Evolutionary conservation across 306 rosid genomes (phyloP), one percentile per base, ranked within the genome.

Genomic region (Quercus engelmannii): DNA sequence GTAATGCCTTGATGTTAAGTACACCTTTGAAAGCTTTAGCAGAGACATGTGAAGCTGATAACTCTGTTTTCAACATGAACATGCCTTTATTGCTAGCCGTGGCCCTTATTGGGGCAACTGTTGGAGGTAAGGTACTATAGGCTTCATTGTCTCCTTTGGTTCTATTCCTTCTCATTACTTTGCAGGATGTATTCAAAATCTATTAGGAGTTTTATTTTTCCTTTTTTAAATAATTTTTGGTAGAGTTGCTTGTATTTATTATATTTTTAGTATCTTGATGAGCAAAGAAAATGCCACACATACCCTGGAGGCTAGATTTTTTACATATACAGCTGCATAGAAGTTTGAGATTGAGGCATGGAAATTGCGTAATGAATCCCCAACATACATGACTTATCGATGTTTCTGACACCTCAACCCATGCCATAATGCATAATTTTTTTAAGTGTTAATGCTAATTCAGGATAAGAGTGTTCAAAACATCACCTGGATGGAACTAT

Each of bases 41-140:
- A 7, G 99, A 95, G 80, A 89, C 97, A 17, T 93, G 98, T 69
- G 94, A 90, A 72, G 92, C 94, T 38, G 87, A 80, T 55, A 82
- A 85, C 76, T 85, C 96, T 17, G 33, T 80, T 72, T 88, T 90
- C 86, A 88, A 83, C 87, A 90, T 95, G 94, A 86, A 84, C 86
- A 91, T 95, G 99, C 99, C 99, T 64, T 55, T 95, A 73, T 83
- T 93, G 76, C 88, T 93, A 28, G 75, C 81, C n/a, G 94, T 95
- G 25, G 97, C 99, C 67, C 97, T 95, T 79, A 54, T 91, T 51
- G 99, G 99, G 80, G 97, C 97, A 70, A 89, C 96, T 41, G 99
- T 95, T 46, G 99, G 99, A 91, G 98, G 98, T 93, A 86, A 86
- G 86, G 79, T 72, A 17, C 65, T 31, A 59, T 77, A 12, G 63